Evolutionary conservation across 1,284 basidiomycete species (phyloP).

Genomic region (Papiliotrema laurentii): DNA sequence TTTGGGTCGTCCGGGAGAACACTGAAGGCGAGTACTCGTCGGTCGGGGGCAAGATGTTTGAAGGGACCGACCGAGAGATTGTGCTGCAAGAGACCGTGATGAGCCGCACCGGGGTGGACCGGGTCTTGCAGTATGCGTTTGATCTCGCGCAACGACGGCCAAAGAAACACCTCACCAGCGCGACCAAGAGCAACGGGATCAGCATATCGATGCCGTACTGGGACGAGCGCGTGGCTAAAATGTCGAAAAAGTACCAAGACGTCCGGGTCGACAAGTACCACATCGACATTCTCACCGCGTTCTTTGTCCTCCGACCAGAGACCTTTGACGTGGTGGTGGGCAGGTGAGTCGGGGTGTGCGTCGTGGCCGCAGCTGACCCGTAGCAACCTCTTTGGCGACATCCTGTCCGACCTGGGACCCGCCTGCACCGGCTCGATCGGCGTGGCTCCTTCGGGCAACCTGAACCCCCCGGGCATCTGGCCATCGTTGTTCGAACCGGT

Average conservation of each 20-base stretch:
- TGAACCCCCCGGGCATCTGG: constrained; percentile 52
- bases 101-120: constrained; percentile 54
- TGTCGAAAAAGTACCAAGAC: constrained; percentile 54
- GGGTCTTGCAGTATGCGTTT: constrained; percentile 57
- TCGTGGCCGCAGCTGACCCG: not conserved
- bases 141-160: constrained; percentile 53
- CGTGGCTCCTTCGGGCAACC: constrained; percentile 57
- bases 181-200: constrained; percentile 54
- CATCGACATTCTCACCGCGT: constrained; percentile 54
- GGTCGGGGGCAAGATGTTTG: constrained; percentile 51
- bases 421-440: constrained; percentile 59
- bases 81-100: constrained; percentile 51
- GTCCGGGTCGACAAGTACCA: constrained; percentile 56
- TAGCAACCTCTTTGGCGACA: constrained; percentile 47
- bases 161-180: constrained; percentile 55
- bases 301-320: constrained; percentile 54
- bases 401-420: constrained; percentile 70
- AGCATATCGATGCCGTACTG: constrained; percentile 29
- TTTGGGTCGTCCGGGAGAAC: constrained; percentile 56
- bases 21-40: constrained; percentile 58
- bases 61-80: constrained; percentile 29
- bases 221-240: constrained; percentile 48
- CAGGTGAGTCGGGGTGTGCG: constrained; percentile 18
- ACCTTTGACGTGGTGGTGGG: constrained; percentile 57
- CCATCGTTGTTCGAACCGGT: constrained; percentile 58